These are phyloP conservation scores for Paramecium pentaurelia DNA, from an alignment of 73 alveolate species.

Conservation along the genomic window DNA sequence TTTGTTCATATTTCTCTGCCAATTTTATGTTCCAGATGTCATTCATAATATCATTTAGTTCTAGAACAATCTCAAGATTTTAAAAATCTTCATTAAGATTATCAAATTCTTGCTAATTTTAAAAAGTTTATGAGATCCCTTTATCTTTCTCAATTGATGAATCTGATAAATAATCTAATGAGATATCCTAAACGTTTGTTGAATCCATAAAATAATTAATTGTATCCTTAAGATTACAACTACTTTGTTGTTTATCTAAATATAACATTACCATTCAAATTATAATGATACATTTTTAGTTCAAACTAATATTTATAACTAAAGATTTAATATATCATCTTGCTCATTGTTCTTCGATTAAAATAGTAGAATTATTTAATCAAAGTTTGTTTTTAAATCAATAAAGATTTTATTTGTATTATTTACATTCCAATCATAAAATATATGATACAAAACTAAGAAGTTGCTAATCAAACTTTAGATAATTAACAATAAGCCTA, in stretches of 20 bases:
- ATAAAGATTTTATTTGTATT: too few species aligned
- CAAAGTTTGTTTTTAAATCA: too few species aligned
- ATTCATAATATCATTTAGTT: neutral
- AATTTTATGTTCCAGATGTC: neutral
- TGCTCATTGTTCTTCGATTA: neutral
- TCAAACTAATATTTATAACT: too few species aligned
- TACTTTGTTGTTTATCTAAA: neutral
- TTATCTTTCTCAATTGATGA: neutral
- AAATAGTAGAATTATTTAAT: too few species aligned
- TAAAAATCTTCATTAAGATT: too few species aligned
- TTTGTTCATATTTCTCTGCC: neutral
- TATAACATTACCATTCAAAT: neutral
- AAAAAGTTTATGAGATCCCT: neutral
- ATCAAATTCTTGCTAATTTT: neutral
- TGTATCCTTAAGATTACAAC: neutral
- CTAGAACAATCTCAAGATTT: neutral
- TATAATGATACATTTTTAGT: too few species aligned
- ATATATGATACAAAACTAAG: neutral
- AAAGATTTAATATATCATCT: too few species aligned
- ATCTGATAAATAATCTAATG: neutral
- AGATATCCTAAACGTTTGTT: neutral
- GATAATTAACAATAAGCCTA: neutral
- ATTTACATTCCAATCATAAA: too few species aligned
- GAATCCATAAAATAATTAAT: neutral
- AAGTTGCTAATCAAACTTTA: neutral